phyloP scores from a whole-genome alignment of 2,329 filamentous ascomycete genomes.

The Alternaria hordeiaustralica region DNA sequence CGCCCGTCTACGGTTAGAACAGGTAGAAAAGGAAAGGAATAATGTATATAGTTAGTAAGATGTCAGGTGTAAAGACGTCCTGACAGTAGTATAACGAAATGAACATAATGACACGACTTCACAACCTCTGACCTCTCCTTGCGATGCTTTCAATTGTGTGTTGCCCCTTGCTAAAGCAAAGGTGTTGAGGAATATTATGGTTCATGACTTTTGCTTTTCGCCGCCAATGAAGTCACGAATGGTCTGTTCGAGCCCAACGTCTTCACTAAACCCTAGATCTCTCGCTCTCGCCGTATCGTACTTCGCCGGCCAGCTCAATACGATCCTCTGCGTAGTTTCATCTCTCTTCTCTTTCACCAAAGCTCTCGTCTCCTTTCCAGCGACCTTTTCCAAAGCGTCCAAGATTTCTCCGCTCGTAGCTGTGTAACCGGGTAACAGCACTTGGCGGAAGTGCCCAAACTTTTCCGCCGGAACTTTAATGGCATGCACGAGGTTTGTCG shows the following conservation, averaged over 20 bases:
- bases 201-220: slow-evolving; percentile 26
- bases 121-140: neutral
- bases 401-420: slow-evolving; percentile 64
- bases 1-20: slow-evolving; percentile 23
- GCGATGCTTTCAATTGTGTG: neutral
- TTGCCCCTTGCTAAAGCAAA: neutral
- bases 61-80: neutral
- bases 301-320: slow-evolving; percentile 63
- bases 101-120: neutral
- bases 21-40: neutral
- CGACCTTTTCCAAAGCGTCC: slow-evolving; percentile 62
- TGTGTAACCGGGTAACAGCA: slow-evolving; percentile 61
- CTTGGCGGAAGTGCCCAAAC: slow-evolving; percentile 60
- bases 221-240: slow-evolving; percentile 53
- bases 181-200: neutral
- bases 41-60: neutral
- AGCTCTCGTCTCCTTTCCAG: slow-evolving; percentile 59
- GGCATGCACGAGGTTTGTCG: slow-evolving; percentile 62
- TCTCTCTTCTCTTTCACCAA: slow-evolving; percentile 61
- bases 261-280: slow-evolving; percentile 58
- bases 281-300: slow-evolving; percentile 64
- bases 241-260: slow-evolving; percentile 56
- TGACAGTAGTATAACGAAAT: neutral
- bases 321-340: slow-evolving; percentile 58
- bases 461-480: slow-evolving; percentile 58